These are phyloP conservation scores for Suillus weaverae DNA, from an alignment of 768 basidiomycete genomes.

Conservation along the genomic window DNA sequence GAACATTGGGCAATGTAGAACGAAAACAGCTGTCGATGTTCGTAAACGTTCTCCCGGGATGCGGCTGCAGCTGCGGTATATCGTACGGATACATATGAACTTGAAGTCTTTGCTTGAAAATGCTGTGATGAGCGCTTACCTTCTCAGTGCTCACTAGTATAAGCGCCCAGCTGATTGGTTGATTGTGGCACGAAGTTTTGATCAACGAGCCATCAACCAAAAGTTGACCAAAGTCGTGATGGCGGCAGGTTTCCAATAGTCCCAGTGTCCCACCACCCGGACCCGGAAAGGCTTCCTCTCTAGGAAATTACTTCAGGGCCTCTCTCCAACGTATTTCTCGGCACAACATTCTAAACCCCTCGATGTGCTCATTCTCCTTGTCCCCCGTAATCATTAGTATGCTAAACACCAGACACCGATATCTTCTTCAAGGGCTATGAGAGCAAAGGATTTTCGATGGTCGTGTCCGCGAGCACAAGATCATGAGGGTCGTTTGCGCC, in stretches of 20 bases:
- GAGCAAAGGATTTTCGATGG: not conserved
- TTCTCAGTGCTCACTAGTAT: not conserved
- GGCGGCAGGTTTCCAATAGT: too few relatives aligned
- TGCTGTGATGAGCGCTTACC: conserved; percentile 3
- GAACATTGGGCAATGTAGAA: not conserved
- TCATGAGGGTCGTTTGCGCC: too few relatives aligned
- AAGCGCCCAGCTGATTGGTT: not conserved
- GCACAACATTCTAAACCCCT: not conserved
- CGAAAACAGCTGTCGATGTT: not conserved
- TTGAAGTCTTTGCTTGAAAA: conserved; percentile 2
- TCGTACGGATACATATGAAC: not conserved
- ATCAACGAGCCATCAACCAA: not conserved
- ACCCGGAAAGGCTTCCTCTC: not conserved
- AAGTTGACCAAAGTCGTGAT: not conserved
- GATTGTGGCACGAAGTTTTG: not conserved
- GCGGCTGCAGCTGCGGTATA: not conserved
- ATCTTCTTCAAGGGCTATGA: not conserved
- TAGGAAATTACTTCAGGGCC: not conserved
- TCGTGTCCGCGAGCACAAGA: not conserved
- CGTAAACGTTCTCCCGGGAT: not conserved
- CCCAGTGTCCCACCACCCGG: not conserved
- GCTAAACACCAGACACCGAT: not conserved
- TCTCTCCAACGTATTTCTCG: too few relatives aligned
- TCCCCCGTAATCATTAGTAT: not conserved
- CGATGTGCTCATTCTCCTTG: not conserved